Evolutionary conservation across 768 basidiomycete species (phyloP).

Genomic region (Suillus lakei): DNA sequence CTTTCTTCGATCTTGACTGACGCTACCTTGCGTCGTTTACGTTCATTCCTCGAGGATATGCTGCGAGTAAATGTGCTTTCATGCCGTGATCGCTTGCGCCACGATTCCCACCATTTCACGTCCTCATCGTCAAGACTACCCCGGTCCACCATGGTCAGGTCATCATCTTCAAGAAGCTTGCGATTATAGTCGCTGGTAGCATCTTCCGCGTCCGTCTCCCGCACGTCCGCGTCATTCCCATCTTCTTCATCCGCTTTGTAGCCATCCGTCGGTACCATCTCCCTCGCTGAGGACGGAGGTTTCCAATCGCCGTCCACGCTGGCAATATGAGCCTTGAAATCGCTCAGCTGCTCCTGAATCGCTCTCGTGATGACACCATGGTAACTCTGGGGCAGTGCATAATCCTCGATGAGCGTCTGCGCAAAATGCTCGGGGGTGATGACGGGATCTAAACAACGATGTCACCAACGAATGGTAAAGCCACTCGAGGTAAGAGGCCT

Average conservation of each 20-base stretch:
- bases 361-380: slow-evolving; percentile 72
- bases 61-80: slow-evolving; percentile 32
- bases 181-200: slow-evolving; percentile 27
- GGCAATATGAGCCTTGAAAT: slow-evolving; percentile 72
- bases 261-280: slow-evolving; percentile 28
- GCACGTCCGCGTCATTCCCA: slow-evolving; percentile 23
- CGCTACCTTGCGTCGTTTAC: slow-evolving; percentile 48
- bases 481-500: slow-evolving; percentile 26
- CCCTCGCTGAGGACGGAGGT: slow-evolving; percentile 21
- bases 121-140: slow-evolving; percentile 57
- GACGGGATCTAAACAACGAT: slow-evolving; percentile 65
- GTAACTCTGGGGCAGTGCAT: slow-evolving; percentile 69
- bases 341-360: slow-evolving; percentile 88
- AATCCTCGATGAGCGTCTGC: slow-evolving; percentile 90
- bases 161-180: slow-evolving; percentile 27
- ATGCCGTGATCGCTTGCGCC: slow-evolving; percentile 57
- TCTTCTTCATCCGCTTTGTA: slow-evolving; percentile 31
- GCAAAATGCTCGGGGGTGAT: slow-evolving; percentile 92
- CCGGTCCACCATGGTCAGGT: slow-evolving; percentile 22
- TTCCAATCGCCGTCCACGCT: slow-evolving; percentile 53
- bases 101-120: slow-evolving; percentile 70
- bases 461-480: slow-evolving; percentile 1
- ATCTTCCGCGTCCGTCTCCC: slow-evolving; percentile 16
- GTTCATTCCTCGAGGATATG: slow-evolving; percentile 33
- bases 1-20: slow-evolving; percentile 31